Evolutionary conservation across 73 alveolate genomes (phyloP).

Genomic region (Paramecium tetraurelia): DNA sequence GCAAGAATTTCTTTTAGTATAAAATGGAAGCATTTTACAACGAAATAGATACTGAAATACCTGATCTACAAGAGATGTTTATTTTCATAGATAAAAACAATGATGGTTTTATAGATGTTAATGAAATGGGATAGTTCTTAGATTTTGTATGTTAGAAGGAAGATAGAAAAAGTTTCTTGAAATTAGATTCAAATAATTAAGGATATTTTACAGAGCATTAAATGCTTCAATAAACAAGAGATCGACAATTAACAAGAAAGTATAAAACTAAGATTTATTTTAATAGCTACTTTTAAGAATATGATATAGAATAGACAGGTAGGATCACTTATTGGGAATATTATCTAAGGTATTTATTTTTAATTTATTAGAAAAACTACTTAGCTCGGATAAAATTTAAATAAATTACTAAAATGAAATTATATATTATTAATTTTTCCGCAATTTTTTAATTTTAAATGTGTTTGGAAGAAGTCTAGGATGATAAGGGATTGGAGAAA

Average conservation of each 20-base stretch:
- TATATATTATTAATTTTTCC: not conserved
- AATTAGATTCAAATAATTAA: not conserved
- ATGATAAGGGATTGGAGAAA: conserved; percentile 1
- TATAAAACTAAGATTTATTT: not conserved
- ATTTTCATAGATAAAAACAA: not conserved
- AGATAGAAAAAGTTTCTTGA: not conserved
- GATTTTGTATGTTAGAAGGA: not conserved
- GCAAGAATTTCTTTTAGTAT: not conserved
- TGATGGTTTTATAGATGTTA: not conserved
- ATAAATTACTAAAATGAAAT: not conserved
- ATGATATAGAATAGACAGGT: not conserved
- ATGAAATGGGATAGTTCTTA: not conserved
- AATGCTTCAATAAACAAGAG: not conserved
- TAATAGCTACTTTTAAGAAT: not conserved
- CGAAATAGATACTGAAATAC: not conserved
- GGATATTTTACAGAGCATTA: not conserved
- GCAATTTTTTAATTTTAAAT: not conserved
- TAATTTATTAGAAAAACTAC: not conserved
- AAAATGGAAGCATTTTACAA: not conserved
- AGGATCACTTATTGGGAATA: not conserved
- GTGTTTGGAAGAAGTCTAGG: not conserved
- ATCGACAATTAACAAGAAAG: conserved; percentile 4
- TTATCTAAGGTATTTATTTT: not conserved
- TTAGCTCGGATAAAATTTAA: not conserved
- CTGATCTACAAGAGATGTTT: not conserved